Conservation (phyloP, 805 yeast genomes). For the Komagataella mondaviorum region DNA sequence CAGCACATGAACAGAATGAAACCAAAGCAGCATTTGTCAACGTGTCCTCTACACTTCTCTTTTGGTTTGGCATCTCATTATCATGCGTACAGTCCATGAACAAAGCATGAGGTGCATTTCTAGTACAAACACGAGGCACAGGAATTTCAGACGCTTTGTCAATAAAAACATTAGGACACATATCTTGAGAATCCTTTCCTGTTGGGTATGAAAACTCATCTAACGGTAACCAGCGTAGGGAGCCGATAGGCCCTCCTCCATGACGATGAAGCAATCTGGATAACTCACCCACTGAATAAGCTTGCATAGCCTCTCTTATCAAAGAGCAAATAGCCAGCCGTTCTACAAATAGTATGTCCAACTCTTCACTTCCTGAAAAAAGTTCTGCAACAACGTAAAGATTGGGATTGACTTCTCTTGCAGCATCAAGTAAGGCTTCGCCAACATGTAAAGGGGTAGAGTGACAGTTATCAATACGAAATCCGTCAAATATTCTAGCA, state of each 20-base stretch:
- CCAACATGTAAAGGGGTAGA: conserved; percentile 96
- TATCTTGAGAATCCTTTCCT: conserved; percentile 18
- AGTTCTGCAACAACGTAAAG: conserved; percentile 89
- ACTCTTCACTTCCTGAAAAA: conserved; percentile 82
- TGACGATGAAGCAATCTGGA: conserved; percentile 80
- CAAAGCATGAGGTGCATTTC: conserved; percentile 80
- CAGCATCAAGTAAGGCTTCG: conserved; percentile 74
- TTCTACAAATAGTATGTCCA: conserved; percentile 86
- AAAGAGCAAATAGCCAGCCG: conserved; percentile 79
- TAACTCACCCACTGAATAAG: conserved; percentile 77
- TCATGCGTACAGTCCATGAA: conserved; percentile 98
- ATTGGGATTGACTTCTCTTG: conserved; percentile 74
- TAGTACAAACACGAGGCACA: conserved; percentile 50
- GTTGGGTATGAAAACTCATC: conserved; percentile 65
- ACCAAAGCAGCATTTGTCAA: conserved; percentile 92
- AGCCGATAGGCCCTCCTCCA: conserved; percentile 94
- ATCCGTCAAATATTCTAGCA: conserved; percentile 72
- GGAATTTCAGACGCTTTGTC: conserved; percentile 45
- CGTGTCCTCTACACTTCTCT: conserved; percentile 88
- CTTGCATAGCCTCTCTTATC: conserved; percentile 96
- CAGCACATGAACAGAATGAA: conserved; percentile 83
- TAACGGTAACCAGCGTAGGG: conserved; percentile 68
- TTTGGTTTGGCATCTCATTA: conserved; percentile 79
- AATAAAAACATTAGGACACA: conserved; percentile 12
- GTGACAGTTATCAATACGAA: conserved; percentile 91